Base-by-base conservation (phyloP, 2,329 filamentous ascomycete species). In the Rosellinia necatrix region DNA sequence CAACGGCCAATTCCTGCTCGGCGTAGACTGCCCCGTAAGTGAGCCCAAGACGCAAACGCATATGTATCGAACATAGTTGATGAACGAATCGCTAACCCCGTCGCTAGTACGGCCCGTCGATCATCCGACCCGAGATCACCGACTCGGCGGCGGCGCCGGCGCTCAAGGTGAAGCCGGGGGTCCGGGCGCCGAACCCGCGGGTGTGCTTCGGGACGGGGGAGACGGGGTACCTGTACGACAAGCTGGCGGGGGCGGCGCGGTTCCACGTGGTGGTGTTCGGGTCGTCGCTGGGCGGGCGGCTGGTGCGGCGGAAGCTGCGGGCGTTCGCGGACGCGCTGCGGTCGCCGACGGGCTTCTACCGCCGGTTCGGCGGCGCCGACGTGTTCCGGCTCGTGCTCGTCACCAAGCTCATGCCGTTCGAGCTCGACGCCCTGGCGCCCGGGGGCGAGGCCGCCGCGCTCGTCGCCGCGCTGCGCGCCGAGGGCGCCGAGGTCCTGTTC, bases 191-290 rank as follows among this genome's bases (percentile, higher is more conserved):
- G 1, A 71, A 71, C 43, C 66, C 70, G 4, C 61, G 70, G 2
- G 53, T 71, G 17, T 66, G 66, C 34, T 64, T 70, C 42, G 48
- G 25, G 1, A 43, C 59, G 3, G 53, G 49, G 6, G 43, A 63
- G 17, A 68, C 68, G 0, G 66, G 64, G 2, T 72, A 72, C 42
- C 59, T 73, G 3, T 72, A 73, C 56, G 71, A 73, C 40, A 58
- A 52, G 29, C 50, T 72, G 15, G 60, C 29, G 6, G 68, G 69
- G 3, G 56, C 58, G 1, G 49, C 60, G 4, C 55, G 41, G 25
- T 66, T 73, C 46, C 70, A 72, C 52, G 52, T 72, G 2, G 42
- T 72, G 1, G 27, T 72, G 2, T 72, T 72, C 40, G 69, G 44
- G 40, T 64, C 66, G 7, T 47, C 66, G 15, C 47, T 67, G 6